phyloP scores from a whole-genome alignment of 1,139 yeast genomes.

The Scheffersomyces lignicola region DNA sequence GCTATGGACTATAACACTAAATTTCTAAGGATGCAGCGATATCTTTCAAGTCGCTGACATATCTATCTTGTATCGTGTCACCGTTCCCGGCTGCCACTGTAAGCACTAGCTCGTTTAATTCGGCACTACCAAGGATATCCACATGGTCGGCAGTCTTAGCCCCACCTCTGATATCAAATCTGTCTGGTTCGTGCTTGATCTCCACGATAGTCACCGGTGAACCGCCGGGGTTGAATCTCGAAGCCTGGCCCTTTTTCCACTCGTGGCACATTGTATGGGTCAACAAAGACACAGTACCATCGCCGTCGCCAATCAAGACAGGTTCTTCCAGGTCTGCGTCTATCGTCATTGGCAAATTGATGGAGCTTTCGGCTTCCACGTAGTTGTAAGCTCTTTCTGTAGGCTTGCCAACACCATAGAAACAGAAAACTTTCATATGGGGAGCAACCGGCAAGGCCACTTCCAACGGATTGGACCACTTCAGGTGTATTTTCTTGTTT shows the following conservation, averaged over 20 bases:
- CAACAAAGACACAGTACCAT: slow-evolving; percentile 87
- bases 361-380: slow-evolving; percentile 56
- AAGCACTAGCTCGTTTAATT: slow-evolving; percentile 79
- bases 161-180: slow-evolving; percentile 94
- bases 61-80: slow-evolving; percentile 57
- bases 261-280: slow-evolving; percentile 80
- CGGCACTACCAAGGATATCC: slow-evolving; percentile 92
- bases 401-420: slow-evolving; percentile 94
- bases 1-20: too few species aligned
- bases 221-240: slow-evolving; percentile 81
- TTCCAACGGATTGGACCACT: slow-evolving; percentile 93
- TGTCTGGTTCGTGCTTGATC: slow-evolving; percentile 88
- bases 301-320: slow-evolving; percentile 87
- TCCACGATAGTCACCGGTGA: slow-evolving; percentile 78
- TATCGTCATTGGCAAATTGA: slow-evolving; percentile 66
- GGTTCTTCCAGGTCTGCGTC: slow-evolving; percentile 57
- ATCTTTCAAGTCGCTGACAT: slow-evolving; percentile 58
- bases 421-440: slow-evolving; percentile 81
- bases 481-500: slow-evolving; percentile 69
- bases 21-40: slow-evolving; percentile 53
- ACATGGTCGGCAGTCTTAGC: slow-evolving; percentile 98
- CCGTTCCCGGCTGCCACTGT: slow-evolving; percentile 84
- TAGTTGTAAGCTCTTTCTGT: slow-evolving; percentile 92
- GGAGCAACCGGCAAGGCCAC: slow-evolving; percentile 93
- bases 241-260: slow-evolving; percentile 68